These are phyloP conservation scores for Colletotrichum theobromicola DNA, from an alignment of 2,329 filamentous ascomycete genomes.

Conservation along the genomic window DNA sequence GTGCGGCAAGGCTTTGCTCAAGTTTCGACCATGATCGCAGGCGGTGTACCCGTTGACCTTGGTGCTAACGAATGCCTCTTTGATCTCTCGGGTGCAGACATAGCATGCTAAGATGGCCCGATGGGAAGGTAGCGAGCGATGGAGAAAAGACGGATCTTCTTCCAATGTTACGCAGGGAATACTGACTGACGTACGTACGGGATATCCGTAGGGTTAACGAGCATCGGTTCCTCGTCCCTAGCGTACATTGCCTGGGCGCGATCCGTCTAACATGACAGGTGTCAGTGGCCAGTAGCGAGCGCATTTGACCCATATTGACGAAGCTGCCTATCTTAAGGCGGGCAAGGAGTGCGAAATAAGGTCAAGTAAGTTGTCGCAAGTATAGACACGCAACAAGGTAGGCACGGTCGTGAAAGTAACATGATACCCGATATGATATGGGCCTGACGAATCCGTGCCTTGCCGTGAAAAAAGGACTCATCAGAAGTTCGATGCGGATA, in stretches of 20 bases:
- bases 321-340: neutral
- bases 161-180: neutral
- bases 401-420: neutral
- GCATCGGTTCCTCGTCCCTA: neutral
- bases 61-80: neutral
- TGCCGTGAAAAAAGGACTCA: neutral
- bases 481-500: neutral
- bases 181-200: neutral
- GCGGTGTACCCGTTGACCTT: neutral
- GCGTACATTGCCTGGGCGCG: neutral
- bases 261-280: neutral
- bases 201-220: neutral
- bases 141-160: neutral
- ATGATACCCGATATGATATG: neutral
- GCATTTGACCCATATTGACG: neutral
- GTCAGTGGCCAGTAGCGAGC: neutral
- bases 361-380: neutral
- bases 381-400: neutral
- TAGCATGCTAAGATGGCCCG: neutral
- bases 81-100: neutral
- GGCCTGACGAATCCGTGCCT: neutral
- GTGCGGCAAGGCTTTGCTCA: neutral
- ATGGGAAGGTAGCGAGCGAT: neutral
- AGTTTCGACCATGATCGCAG: neutral
- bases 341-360: neutral